Conservation (phyloP, 148 eudicot species). For the Vaccinium myrtillus region DNA sequence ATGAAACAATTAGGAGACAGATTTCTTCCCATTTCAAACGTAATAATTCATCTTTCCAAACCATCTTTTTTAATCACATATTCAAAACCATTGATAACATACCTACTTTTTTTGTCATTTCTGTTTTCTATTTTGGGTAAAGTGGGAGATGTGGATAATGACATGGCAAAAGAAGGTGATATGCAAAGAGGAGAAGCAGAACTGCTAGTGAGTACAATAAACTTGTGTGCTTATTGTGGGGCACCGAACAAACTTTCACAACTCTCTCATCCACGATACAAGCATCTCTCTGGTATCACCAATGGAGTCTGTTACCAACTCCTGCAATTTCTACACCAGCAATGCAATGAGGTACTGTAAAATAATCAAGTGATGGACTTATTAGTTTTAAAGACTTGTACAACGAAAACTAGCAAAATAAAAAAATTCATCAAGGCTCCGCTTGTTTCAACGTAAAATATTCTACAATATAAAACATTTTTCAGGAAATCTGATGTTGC, state of each 20-base stretch:
- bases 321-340: conserved; percentile 25
- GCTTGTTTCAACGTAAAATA: too few species aligned
- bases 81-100: too few species aligned
- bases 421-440: too few species aligned
- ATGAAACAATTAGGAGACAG: too few species aligned
- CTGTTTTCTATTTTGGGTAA: too few species aligned
- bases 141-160: conserved; percentile 78
- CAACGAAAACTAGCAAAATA: too few species aligned
- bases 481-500: too few species aligned
- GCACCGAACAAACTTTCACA: background rate
- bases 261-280: conserved; percentile 31
- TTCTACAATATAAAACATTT: too few species aligned
- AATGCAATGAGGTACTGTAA: background rate
- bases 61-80: too few species aligned
- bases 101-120: too few species aligned
- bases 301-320: conserved; percentile 46
- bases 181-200: conserved; percentile 46
- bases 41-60: too few species aligned
- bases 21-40: too few species aligned
- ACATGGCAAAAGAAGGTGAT: conserved; percentile 58
- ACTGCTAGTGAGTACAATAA: conserved; percentile 47
- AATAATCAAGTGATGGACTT: background rate
- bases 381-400: background rate
- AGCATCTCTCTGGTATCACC: conserved; percentile 36
- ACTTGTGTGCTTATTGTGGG: conserved; percentile 39